A percentile compares a stretch with the other conserved stretches of the same genome.
Conservation (phyloP, 2,329 filamentous ascomycete species). For the Sclerotinia subarctica region DNA sequence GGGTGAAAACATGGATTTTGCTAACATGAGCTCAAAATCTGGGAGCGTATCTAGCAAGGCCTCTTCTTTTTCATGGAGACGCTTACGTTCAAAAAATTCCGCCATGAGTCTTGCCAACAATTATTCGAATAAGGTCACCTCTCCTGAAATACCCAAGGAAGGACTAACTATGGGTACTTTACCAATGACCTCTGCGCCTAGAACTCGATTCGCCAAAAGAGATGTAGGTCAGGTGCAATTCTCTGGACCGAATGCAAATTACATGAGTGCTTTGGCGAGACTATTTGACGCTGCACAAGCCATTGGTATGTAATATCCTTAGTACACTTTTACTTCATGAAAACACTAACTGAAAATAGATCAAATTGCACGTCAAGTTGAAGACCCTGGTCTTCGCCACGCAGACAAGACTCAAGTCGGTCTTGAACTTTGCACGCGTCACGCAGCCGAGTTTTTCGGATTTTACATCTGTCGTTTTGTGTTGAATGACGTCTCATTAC, state of each 20-base stretch:
- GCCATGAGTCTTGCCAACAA: constrained; percentile 55
- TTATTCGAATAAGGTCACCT: constrained; percentile 48
- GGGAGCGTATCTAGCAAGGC: constrained; percentile 68
- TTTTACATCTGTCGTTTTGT: constrained; percentile 97
- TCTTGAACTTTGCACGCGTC: constrained; percentile 85
- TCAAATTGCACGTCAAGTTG: constrained; percentile 92
- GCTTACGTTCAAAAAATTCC: constrained; percentile 86
- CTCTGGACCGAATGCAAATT: constrained; percentile 79
- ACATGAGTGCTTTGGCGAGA: constrained; percentile 86
- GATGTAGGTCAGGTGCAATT: constrained; percentile 69
- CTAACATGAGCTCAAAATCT: constrained; percentile 45
- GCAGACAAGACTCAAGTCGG: constrained; percentile 94
- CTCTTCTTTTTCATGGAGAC: constrained; percentile 84
- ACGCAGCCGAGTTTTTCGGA: constrained; percentile 95
- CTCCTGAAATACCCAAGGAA: constrained; percentile 54
- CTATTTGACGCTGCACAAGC: constrained; percentile 92
- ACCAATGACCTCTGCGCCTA: constrained; percentile 67
- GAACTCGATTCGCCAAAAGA: constrained; percentile 66
- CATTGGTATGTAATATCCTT: constrained; percentile 64
- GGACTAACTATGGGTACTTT: constrained; percentile 67
- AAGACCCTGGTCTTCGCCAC: constrained; percentile 88
- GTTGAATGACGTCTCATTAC: constrained; percentile 74
- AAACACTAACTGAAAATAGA: constrained; percentile 53
- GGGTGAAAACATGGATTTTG: constrained; percentile 45
- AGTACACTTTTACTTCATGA: background rate